A percentile compares a stretch with the other conserved stretches of the same genome.
Conservation (phyloP, 78 protist species). For the Capsaspora owczarzaki region DNA sequence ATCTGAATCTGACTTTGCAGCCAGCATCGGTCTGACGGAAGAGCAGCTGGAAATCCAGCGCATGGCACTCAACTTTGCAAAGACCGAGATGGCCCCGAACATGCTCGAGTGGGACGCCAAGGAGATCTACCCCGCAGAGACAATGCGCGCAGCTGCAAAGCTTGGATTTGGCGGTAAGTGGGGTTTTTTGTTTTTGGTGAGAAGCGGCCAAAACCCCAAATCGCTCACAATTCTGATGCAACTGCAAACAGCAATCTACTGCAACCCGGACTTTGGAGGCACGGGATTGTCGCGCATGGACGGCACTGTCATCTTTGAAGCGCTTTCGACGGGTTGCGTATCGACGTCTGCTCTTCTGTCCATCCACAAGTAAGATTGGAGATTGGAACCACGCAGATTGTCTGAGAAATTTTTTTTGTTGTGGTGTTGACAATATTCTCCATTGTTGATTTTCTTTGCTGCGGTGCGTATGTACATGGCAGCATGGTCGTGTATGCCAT, state of each 20-base stretch:
- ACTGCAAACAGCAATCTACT: no score
- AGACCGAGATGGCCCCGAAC: constrained; percentile 46
- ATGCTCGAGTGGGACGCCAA: constrained; percentile 73
- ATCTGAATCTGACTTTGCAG: no score
- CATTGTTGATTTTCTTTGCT: no score
- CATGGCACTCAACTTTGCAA: constrained; percentile 49
- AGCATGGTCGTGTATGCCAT: constrained; percentile 79
- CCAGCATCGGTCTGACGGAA: constrained; percentile 52
- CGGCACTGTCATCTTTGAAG: constrained; percentile 68
- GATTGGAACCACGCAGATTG: no score
- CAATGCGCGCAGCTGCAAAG: constrained; percentile 49
- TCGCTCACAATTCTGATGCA: no score
- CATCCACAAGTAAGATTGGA: no score
- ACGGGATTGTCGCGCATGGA: constrained; percentile 60
- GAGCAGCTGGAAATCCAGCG: constrained; percentile 38
- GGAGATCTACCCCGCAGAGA: constrained; percentile 49
- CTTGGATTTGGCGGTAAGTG: constrained; percentile 83
- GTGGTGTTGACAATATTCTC: no score
- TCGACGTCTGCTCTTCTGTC: constrained; percentile 76
- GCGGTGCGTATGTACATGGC: no score
- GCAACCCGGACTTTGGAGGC: constrained; percentile 53
- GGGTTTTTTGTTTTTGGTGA: no score
- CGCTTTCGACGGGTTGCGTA: constrained; percentile 65
- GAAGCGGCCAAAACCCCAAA: no score
- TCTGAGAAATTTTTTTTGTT: no score